Base-by-base conservation (phyloP, 164 flowering plant genomes). In the Stephania cephalantha region DNA sequence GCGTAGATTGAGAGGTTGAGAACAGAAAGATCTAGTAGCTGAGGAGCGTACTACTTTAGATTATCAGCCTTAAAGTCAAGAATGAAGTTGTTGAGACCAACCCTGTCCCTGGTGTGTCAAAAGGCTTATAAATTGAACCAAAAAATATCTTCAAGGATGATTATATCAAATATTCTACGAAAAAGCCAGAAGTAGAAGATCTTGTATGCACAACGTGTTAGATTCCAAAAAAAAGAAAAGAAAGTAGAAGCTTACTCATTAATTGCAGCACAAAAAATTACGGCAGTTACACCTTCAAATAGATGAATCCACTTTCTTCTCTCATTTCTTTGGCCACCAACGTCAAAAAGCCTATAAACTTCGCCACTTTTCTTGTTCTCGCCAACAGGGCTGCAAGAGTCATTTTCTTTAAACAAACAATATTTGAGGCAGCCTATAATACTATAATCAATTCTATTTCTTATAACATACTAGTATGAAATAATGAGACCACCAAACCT, bases 231-330 rank as follows among this genome's bases (percentile, higher is more conserved):
- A 55, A 29, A 25, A 80, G 48, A 76, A n/a, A 64, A 72, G 9
- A 5, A 30, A 7, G 9, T 61, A n/a, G 18, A 52, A 75, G 25
- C 95, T 91, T 94, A 96, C 99, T 96, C 99, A 89, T 94, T 96
- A 76, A 96, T 88, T 63, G 99, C 96, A 78, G 91, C 97, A 84
- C 99, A 96, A 82, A 96, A 93, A 31, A 94, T 96, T 69, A 96
- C 98, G 74, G 97, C 95, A 58, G 97, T 83, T 70, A 96, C 97
- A 53, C 97, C 99, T 82, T 96, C 99, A 85, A 96, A 96, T 65
- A 96, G 86, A 88, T 96, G 99, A 77, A 96, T 96, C 98, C 99
- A 96, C 77, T 96, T 96, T 81, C 99, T 91, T 85, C 98, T 87
- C 88, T 96, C 99, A 77, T 96, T 96, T 86, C 94, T 88, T 82